Base-by-base conservation (phyloP, 2,329 filamentous ascomycete species). In the Huntiella omanensis region DNA sequence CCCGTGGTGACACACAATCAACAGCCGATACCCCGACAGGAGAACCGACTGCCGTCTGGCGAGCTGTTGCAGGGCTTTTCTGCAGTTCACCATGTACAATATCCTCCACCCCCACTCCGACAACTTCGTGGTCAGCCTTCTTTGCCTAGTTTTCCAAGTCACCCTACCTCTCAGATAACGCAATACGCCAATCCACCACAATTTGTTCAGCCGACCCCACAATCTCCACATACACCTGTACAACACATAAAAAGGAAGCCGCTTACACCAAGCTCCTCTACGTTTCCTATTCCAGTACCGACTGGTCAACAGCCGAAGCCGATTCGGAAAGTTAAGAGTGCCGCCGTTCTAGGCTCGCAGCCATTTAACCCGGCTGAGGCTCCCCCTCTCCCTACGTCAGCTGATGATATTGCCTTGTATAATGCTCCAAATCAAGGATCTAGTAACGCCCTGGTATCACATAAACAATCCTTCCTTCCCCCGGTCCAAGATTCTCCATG, bases 401-500 rank as follows among this genome's bases (percentile, higher is more conserved):
- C 37, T 10, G 43, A 40, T 19, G 43, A 45, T 19, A 16, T 38
- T 32, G 36, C 19, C 2, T 7, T 45, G 11, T 10, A 13, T 28
- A 16, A 33, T 22, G 37, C 35, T 10, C 22, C 16, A 36, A 22
- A 36, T 32, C 22, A 28, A 10, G 22, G 22, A 28, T 7, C 22
- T 10, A 28, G 8, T 28, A 28, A 7, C 22, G 22, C 7, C 13
- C 37, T 46, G n/a, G 36, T 12, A 19, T 40, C 5, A 35, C 46
- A 10, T 33, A 15, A 17, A 5, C 17, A 40, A 13, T 35, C 28
- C 11, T 28, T 17, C 13, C 33, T 39, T 4, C 22, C 48, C 3
- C 13, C n/a, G 6, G 15, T 15, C 1, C 35, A 39, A 10, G 13
- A 39, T 7, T 40, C 48, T 19, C 17, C 37, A 3, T 70, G 68